Evolutionary conservation across 225 moss, liverwort and hornwort species (phyloP).

Genomic region (Marchantia polymorpha): DNA sequence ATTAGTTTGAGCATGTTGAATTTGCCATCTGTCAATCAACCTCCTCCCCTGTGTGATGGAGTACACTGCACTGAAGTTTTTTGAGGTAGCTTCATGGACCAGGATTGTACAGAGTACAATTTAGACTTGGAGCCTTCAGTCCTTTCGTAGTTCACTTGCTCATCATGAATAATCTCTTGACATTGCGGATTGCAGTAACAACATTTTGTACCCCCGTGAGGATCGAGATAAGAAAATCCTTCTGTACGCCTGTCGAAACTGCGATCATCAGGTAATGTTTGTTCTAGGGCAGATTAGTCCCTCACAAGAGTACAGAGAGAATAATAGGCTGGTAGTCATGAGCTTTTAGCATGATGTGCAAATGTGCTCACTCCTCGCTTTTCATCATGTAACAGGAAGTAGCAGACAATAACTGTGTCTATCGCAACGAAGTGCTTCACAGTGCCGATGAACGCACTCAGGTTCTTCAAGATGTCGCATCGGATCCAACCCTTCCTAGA

Average conservation of each 20-base stretch:
- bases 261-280: conserved; percentile 81
- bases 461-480: conserved; percentile 94
- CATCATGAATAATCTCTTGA: background rate
- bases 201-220: conserved; percentile 92
- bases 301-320: too few relatives aligned
- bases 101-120: background rate
- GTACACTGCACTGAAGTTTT: too few relatives aligned
- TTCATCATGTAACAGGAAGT: conserved; percentile 55
- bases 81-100: background rate
- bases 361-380: too few relatives aligned
- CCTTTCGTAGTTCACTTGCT: background rate
- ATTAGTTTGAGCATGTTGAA: too few relatives aligned
- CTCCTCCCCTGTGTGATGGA: background rate
- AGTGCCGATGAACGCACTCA: conserved; percentile 96
- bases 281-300: background rate
- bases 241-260: conserved; percentile 94
- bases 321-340: too few relatives aligned
- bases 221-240: conserved; percentile 89
- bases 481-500: conserved; percentile 89
- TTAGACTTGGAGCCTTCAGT: background rate
- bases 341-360: background rate
- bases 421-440: conserved; percentile 93
- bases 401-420: conserved; percentile 96
- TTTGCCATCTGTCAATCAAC: too few relatives aligned
- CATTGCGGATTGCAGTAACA: conserved; percentile 59